phyloP scores from a whole-genome alignment of 2,329 filamentous ascomycete genomes.

The Diaporthe destruens region DNA sequence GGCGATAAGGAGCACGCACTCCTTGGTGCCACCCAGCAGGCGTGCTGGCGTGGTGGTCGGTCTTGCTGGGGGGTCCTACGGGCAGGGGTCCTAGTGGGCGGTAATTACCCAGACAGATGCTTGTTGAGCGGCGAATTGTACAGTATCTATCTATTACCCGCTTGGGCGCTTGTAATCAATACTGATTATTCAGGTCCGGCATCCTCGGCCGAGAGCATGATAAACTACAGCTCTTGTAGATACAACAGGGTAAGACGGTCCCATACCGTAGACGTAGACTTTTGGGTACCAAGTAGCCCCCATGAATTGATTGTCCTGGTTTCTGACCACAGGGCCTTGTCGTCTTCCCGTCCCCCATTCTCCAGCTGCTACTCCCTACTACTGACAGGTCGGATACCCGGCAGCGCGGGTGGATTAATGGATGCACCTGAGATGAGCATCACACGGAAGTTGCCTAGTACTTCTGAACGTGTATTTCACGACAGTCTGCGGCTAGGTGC shows the following conservation, averaged over 20 bases:
- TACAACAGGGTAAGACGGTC: too few species aligned
- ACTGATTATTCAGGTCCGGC: neutral
- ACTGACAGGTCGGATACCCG: slow-evolving; percentile 3
- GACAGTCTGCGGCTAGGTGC: neutral
- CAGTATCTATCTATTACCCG: slow-evolving; percentile 2
- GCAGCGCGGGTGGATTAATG: neutral
- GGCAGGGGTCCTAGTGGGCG: too few species aligned
- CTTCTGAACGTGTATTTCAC: neutral
- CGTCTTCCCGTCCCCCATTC: neutral
- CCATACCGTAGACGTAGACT: too few species aligned
- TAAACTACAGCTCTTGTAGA: neutral
- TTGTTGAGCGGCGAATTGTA: neutral
- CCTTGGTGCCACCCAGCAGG: slow-evolving; percentile 13
- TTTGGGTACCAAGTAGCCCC: too few species aligned
- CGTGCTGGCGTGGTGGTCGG: neutral
- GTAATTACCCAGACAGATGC: neutral
- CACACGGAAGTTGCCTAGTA: slow-evolving; percentile 9
- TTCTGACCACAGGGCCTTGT: neutral
- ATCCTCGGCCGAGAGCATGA: slow-evolving; percentile 24
- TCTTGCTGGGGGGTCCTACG: too few species aligned
- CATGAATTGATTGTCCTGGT: neutral
- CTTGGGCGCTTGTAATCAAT: slow-evolving; percentile 2
- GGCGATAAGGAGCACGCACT: neutral
- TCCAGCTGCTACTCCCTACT: neutral
- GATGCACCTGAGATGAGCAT: slow-evolving; percentile 29